Percentiles rank a stretch among this genome's conserved stretches.
These are phyloP conservation scores for Pisolithus albus DNA, from an alignment of 768 basidiomycete species.

Conservation along the genomic window DNA sequence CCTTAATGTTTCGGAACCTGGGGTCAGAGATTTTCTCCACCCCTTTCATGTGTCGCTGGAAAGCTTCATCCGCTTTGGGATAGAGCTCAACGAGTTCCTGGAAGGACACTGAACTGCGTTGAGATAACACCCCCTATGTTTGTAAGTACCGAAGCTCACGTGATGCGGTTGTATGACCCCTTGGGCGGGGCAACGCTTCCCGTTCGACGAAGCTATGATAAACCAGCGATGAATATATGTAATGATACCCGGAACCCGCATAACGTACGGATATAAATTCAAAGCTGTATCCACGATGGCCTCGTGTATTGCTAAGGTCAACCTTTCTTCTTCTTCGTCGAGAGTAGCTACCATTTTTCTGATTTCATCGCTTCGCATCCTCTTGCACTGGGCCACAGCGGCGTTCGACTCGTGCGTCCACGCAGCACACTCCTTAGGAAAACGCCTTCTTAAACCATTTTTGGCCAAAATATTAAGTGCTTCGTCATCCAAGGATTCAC, in stretches of 20 bases:
- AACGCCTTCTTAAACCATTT: slow-evolving; percentile 25
- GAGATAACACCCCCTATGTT: not conserved
- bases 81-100: not conserved
- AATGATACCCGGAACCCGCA: not conserved
- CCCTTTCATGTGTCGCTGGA: not conserved
- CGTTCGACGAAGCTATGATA: slow-evolving; percentile 15
- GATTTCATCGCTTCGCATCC: not conserved
- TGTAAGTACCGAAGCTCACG: slow-evolving; percentile 1
- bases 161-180: not conserved
- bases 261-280: slow-evolving; percentile 20
- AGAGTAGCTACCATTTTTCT: not conserved
- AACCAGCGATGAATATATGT: not conserved
- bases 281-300: slow-evolving; percentile 18
- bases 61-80: slow-evolving; percentile 9
- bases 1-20: slow-evolving; percentile 12
- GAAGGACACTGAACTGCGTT: slow-evolving; percentile 7
- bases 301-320: slow-evolving; percentile 15
- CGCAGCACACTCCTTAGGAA: slow-evolving; percentile 9
- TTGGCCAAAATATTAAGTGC: slow-evolving; percentile 21
- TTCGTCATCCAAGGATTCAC: slow-evolving; percentile 17
- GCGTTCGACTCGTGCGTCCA: slow-evolving; percentile 18
- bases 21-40: slow-evolving; percentile 1
- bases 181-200: slow-evolving; percentile 3
- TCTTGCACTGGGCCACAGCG: not conserved
- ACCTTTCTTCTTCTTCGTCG: slow-evolving; percentile 1